Evolutionary conservation across 2,329 filamentous ascomycete genomes (phyloP), one percentile per base, ranked within the genome.

Genomic region (Talaromyces sp.): DNA sequence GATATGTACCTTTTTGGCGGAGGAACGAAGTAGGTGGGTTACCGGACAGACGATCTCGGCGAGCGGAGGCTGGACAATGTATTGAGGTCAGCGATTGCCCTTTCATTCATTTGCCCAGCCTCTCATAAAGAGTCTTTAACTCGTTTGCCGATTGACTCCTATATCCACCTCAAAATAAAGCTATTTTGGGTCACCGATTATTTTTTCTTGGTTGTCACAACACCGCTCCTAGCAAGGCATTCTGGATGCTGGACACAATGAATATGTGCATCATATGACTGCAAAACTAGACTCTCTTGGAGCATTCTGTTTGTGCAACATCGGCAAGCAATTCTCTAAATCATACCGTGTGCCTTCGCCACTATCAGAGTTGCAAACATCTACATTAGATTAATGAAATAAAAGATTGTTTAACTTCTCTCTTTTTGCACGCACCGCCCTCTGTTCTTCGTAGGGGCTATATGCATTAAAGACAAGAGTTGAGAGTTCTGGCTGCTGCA

Each of bases 1-100:
- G 27, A 68, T 68, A 45, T 61, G 66, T 39, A 61, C 66, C 16
- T 68, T 68, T 58, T 43, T 68, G 33, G 58, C 39, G 41, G 66
- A 67, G 14, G 67, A 68, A 33, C 22, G 59, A 27, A 64, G 58
- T 11, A 35, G 66, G 35, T 68, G 67, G 67, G 56, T 58, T n/a
- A 68, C 66, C 35, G 67, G 67, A n/a, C 63, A 58, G 24, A 56
- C 59, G 9, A 62, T 64, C 16, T 64, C 59, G 50, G 67, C 61
- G 10, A 63, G 43, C n/a, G 61, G 61, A 41, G 61, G 61, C 6
- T 59, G 35, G 39, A 45, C 56, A 27, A 43, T 59, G 35, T 59
- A 59, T 31, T 59, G 16, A 59, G 35, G 37, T 7, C 33, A 3
- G 3, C 24, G n/a, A 31, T 31, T 43, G 14, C 10, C 27, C 14